These are phyloP conservation scores for Globisporangium sylvaticum DNA, from an alignment of 352 stramenopile genomes.

Conservation along the genomic window DNA sequence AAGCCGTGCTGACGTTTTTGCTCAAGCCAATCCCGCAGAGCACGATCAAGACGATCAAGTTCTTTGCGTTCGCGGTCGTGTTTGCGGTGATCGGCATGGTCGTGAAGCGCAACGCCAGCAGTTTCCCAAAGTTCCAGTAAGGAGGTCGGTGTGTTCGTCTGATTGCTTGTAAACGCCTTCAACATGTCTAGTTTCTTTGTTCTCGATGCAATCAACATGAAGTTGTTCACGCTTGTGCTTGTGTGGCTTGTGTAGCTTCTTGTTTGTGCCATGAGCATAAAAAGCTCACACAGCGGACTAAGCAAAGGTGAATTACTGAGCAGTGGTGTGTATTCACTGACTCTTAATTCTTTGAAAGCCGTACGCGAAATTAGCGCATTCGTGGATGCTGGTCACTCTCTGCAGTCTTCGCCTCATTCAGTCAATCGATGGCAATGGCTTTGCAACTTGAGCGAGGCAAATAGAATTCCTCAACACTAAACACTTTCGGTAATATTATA, in stretches of 20 bases:
- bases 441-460: background rate
- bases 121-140: constrained; percentile 5
- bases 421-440: background rate
- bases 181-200: background rate
- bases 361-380: background rate
- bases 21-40: constrained; percentile 35
- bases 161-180: background rate
- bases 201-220: background rate
- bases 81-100: constrained; percentile 25
- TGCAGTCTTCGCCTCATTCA: background rate
- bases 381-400: background rate
- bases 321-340: background rate
- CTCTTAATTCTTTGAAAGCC: background rate
- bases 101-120: constrained; percentile 12
- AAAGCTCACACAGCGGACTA: background rate
- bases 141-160: background rate
- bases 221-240: background rate
- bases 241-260: no score
- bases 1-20: constrained; percentile 22
- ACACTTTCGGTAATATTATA: background rate
- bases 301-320: background rate
- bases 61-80: constrained; percentile 23
- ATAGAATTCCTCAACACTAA: background rate
- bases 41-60: constrained; percentile 28
- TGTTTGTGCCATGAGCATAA: no score